phyloP scores from a whole-genome alignment of 495 filamentous ascomycete species.

The Friedmanniomyces endolithicus region DNA sequence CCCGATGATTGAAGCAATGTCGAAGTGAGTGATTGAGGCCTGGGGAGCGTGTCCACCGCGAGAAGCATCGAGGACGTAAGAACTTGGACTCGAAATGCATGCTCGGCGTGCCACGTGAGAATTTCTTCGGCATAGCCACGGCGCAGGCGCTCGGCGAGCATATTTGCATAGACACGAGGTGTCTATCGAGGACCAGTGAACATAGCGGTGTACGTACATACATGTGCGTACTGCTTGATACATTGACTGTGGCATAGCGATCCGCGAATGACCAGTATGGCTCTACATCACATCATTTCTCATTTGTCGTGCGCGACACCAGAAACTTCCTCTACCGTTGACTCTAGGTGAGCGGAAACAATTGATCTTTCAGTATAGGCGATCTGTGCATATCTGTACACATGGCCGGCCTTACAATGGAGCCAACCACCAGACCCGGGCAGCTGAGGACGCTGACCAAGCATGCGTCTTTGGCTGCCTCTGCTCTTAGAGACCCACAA shows the following conservation, averaged over 20 bases:
- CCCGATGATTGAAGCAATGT: background rate
- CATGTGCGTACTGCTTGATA: background rate
- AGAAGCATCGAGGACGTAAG: background rate
- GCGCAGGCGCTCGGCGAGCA: background rate
- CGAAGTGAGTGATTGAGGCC: background rate
- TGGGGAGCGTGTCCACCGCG: background rate
- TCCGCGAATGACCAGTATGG: background rate
- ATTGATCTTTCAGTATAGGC: too few species aligned
- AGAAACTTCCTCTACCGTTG: background rate
- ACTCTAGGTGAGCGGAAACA: background rate
- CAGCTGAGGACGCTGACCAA: background rate
- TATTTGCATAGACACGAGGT: background rate
- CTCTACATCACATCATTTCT: background rate
- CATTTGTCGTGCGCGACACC: background rate
- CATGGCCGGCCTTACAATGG: background rate
- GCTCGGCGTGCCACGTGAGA: too few species aligned
- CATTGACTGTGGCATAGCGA: background rate
- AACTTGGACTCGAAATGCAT: background rate
- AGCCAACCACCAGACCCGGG: background rate
- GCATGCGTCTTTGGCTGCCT: background rate
- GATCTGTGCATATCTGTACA: background rate
- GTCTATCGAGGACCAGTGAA: background rate
- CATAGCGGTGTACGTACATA: background rate
- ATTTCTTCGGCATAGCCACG: background rate
- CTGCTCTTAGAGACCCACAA: background rate